Evolutionary conservation across 495 filamentous ascomycete genomes (phyloP).

Genomic region (Choiromyces venosus): DNA sequence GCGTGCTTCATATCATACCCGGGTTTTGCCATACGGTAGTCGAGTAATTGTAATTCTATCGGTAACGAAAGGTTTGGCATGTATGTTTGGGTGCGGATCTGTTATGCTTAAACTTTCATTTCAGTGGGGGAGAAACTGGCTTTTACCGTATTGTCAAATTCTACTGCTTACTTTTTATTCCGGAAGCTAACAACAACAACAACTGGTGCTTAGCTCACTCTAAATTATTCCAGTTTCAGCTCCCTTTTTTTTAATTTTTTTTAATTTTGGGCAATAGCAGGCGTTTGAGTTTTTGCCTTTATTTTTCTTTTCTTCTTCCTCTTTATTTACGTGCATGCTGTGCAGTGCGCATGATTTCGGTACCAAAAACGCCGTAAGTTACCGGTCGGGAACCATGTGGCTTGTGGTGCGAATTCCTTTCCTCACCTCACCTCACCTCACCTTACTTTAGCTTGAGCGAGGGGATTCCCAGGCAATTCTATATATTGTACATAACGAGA

Average conservation of each 20-base stretch:
- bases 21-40: neutral
- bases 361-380: neutral
- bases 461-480: neutral
- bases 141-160: neutral
- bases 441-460: neutral
- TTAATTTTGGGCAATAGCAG: neutral
- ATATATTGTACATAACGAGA: neutral
- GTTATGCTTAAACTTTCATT: neutral
- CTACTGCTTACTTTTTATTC: neutral
- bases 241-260: no score
- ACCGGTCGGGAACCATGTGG: neutral
- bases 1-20: neutral
- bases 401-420: neutral
- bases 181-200: neutral
- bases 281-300: neutral
- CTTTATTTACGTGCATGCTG: neutral
- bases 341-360: neutral
- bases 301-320: neutral
- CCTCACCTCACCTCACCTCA: neutral
- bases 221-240: neutral
- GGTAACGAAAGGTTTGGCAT: neutral
- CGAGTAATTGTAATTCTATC: no score
- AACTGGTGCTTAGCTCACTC: neutral
- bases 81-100: neutral
- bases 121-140: no score